Evolutionary conservation across 2,329 filamentous ascomycete species (phyloP).

Genomic region (Colletotrichum godetiae): DNA sequence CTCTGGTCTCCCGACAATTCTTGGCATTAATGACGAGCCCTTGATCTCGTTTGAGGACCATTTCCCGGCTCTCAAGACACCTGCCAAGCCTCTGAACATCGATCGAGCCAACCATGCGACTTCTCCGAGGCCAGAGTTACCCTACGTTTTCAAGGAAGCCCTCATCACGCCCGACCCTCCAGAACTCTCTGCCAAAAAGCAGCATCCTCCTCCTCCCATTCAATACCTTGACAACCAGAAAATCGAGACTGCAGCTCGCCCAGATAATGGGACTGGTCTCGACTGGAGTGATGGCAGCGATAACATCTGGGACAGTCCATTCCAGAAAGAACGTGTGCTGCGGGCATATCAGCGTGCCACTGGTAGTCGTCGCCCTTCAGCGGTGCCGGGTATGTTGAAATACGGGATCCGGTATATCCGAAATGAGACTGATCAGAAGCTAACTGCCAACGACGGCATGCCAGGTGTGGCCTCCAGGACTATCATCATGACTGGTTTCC

Average conservation of each 20-base stretch:
- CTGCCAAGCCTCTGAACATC: not conserved
- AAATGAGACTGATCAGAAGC: not conserved
- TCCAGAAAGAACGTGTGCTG: conserved; percentile 10
- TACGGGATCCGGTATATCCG: conserved; percentile 28
- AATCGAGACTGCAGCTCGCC: too few species aligned
- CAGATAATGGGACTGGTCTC: not conserved
- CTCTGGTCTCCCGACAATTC: not conserved
- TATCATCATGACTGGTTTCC: conserved; percentile 32
- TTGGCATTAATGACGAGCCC: not conserved
- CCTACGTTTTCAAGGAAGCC: too few species aligned
- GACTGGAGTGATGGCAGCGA: not conserved
- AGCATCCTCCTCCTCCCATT: not conserved
- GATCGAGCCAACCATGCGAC: not conserved
- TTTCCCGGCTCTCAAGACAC: not conserved
- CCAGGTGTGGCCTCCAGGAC: conserved; percentile 24
- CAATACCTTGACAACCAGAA: not conserved
- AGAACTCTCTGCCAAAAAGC: not conserved
- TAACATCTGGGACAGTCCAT: conserved; percentile 13
- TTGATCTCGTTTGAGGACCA: conserved; percentile 1
- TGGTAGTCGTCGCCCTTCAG: not conserved
- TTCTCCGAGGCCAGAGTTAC: too few species aligned
- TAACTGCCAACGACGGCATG: not conserved
- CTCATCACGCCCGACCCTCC: not conserved
- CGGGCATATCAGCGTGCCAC: conserved; percentile 9
- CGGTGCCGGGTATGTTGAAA: conserved; percentile 28